Conservation (phyloP, 1,139 yeast species). For the Scheffersomyces parashehatae region DNA sequence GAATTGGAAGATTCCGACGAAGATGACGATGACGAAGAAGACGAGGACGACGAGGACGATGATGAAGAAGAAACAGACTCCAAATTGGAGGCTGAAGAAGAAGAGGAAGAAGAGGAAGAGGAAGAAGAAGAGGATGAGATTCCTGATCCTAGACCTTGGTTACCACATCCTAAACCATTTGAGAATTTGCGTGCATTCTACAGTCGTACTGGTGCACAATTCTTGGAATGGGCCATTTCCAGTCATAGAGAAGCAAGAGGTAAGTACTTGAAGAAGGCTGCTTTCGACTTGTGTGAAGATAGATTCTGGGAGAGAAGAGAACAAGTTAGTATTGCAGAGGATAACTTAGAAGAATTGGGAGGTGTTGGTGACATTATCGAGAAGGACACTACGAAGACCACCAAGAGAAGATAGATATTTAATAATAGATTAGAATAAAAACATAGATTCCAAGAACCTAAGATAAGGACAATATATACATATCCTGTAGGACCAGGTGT, state of each 20-base stretch:
- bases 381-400: slow-evolving; percentile 55
- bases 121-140: slow-evolving; percentile 65
- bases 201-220: slow-evolving; percentile 80
- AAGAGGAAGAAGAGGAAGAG: slow-evolving; percentile 61
- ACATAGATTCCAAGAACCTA: slow-evolving; percentile 2
- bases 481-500: too few species aligned
- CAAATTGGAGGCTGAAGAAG: slow-evolving; percentile 55
- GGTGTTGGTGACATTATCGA: slow-evolving; percentile 93
- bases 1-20: slow-evolving; percentile 61
- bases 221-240: slow-evolving; percentile 90
- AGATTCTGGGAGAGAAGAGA: slow-evolving; percentile 99
- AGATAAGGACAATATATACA: too few species aligned
- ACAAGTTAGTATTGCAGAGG: slow-evolving; percentile 85
- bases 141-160: slow-evolving; percentile 94
- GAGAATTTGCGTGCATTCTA: slow-evolving; percentile 83
- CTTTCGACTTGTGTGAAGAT: slow-evolving; percentile 89
- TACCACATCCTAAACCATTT: slow-evolving; percentile 97
- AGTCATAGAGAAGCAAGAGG: slow-evolving; percentile 87
- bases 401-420: slow-evolving; percentile 37
- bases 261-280: slow-evolving; percentile 82
- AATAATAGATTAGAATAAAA: slow-evolving; percentile 1
- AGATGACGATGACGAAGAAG: slow-evolving; percentile 68
- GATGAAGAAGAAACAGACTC: slow-evolving; percentile 53
- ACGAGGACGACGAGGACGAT: slow-evolving; percentile 60
- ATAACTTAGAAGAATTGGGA: slow-evolving; percentile 82